phyloP scores from a whole-genome alignment of 139 green algal genomes.

The Micromonas pusilla region DNA sequence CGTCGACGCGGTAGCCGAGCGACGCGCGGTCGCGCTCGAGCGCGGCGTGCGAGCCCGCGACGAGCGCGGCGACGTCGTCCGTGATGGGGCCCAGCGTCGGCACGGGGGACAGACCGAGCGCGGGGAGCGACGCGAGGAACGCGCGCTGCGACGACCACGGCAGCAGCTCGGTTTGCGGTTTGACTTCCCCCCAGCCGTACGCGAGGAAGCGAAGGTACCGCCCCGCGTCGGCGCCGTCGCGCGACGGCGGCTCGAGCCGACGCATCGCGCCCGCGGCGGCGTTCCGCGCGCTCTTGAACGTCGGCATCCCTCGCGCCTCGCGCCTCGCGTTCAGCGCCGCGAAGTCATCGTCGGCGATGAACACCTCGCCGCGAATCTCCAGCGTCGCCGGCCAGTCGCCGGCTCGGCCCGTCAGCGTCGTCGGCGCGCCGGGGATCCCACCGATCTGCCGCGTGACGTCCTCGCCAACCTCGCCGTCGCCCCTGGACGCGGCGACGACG shows the following conservation, averaged over 20 bases:
- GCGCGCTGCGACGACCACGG: not conserved
- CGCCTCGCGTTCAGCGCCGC: not conserved
- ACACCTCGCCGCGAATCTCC: conserved; percentile 25
- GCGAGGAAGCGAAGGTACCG: conserved; percentile 8
- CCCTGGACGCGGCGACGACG: not conserved
- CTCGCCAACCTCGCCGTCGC: conserved; percentile 12
- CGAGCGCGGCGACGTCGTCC: not conserved
- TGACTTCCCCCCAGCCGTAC: conserved; percentile 6
- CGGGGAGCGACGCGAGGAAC: not conserved
- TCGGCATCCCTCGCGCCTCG: not conserved
- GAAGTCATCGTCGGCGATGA: conserved; percentile 19
- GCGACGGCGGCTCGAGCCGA: not conserved
- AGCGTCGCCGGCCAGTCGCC: not conserved
- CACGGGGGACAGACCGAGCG: not conserved
- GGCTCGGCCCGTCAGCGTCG: not conserved
- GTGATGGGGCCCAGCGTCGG: not conserved
- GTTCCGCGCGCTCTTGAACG: conserved; percentile 20
- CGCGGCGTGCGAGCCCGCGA: too few relatives aligned
- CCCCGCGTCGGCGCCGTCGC: not conserved
- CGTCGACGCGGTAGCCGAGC: conserved; percentile 11
- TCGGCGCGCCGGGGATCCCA: not conserved
- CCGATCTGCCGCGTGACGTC: conserved; percentile 20
- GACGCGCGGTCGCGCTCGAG: not conserved
- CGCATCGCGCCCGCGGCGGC: conserved; percentile 21
- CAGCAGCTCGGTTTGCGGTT: not conserved